A percentile compares a stretch with the other conserved stretches of the same genome.
Conservation (phyloP, 148 eudicot species). For the Camellia japonica region DNA sequence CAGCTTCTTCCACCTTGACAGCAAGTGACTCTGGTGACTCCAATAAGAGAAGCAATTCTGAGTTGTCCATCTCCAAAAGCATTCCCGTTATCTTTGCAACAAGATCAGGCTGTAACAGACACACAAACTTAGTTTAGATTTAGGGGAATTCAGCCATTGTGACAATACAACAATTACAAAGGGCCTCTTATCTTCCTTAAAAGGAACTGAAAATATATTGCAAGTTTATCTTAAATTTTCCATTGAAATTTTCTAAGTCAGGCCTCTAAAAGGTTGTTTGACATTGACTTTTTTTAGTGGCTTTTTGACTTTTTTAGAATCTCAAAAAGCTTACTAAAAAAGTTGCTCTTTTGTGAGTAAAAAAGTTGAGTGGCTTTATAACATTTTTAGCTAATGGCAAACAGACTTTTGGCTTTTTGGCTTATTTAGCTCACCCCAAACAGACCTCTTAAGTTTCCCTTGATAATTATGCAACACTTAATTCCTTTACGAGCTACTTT, state of each 20-base stretch:
- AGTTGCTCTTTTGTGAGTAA: too few relatives aligned
- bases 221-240: neutral
- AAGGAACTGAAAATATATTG: neutral
- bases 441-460: too few relatives aligned
- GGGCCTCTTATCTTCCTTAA: neutral
- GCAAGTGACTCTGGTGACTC: slow-evolving; percentile 61
- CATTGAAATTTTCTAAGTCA: neutral
- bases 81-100: slow-evolving; percentile 74
- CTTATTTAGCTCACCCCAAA: too few relatives aligned
- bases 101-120: slow-evolving; percentile 54
- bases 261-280: neutral
- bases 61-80: slow-evolving; percentile 85
- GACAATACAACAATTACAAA: neutral
- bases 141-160: neutral
- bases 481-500: neutral
- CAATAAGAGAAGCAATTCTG: slow-evolving; percentile 51
- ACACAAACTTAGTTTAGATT: neutral
- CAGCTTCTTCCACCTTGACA: slow-evolving; percentile 60
- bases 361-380: too few relatives aligned
- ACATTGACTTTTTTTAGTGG: too few relatives aligned
- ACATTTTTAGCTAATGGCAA: too few relatives aligned
- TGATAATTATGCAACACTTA: neutral
- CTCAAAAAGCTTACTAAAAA: too few relatives aligned
- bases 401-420: too few relatives aligned
- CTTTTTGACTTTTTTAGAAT: too few relatives aligned